A percentile compares a stretch with the other conserved stretches of the same genome.
Evolutionary conservation across 805 yeast genomes (phyloP).

Genomic region (Wickerhamomyces strasburgensis): DNA sequence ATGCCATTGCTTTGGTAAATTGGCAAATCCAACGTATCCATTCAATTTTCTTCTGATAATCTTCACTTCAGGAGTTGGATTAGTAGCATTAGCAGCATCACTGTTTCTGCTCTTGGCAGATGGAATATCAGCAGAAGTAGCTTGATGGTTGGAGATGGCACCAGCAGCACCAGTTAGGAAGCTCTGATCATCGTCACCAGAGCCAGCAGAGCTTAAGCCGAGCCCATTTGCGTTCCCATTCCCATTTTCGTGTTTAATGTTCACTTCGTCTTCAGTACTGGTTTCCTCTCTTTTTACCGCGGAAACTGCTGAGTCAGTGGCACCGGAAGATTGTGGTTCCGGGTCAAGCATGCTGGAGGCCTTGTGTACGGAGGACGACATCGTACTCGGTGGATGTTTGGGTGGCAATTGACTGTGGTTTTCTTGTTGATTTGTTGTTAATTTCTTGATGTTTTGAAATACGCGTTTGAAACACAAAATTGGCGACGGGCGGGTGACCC

Average conservation of each 20-base stretch:
- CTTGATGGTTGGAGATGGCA: not conserved
- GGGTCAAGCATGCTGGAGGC: conserved; percentile 13
- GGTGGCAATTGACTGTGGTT: not conserved
- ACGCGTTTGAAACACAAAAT: conserved; percentile 16
- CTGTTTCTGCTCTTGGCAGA: not conserved
- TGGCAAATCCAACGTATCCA: conserved; percentile 95
- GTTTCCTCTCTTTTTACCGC: not conserved
- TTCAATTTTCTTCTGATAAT: conserved; percentile 78
- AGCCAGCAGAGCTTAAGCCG: not conserved
- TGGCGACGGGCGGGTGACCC: not conserved
- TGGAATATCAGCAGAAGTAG: conserved; percentile 1
- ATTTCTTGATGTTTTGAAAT: conserved; percentile 6
- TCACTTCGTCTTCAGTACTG: not conserved
- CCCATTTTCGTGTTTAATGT: not conserved
- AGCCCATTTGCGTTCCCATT: not conserved
- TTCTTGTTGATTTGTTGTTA: conserved; percentile 2
- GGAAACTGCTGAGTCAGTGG: conserved; percentile 3
- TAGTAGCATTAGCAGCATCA: conserved; percentile 3
- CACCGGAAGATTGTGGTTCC: conserved; percentile 2
- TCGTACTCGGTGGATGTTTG: not conserved
- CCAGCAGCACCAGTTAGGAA: not conserved
- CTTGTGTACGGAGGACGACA: conserved; percentile 1
- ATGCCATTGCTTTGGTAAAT: conserved; percentile 98
- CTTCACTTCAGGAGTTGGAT: conserved; percentile 41
- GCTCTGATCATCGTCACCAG: not conserved